Evolutionary conservation across 768 basidiomycete genomes (phyloP).

Genomic region (Lyophyllum decastes): DNA sequence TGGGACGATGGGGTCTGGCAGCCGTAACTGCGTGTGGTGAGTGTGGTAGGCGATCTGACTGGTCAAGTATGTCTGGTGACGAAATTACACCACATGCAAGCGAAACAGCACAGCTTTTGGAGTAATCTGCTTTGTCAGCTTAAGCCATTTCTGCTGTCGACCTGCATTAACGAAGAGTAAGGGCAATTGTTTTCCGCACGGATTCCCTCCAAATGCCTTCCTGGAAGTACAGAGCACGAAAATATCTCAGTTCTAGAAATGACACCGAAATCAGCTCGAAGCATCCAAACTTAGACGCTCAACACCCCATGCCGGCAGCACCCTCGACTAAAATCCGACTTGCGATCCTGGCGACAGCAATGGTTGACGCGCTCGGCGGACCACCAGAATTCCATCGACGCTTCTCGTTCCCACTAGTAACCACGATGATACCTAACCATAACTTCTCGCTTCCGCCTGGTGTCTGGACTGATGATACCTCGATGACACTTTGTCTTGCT

Average conservation of each 20-base stretch:
- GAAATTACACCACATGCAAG: no score
- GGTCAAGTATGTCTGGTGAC: no score
- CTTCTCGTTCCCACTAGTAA: constrained; percentile 36
- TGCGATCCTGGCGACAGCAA: constrained; percentile 39
- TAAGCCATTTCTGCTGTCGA: not conserved
- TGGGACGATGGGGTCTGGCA: no score
- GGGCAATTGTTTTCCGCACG: no score
- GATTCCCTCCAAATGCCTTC: not conserved
- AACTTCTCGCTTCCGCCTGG: constrained; percentile 38
- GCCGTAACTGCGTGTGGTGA: no score
- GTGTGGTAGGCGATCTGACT: no score
- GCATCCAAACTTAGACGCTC: constrained; percentile 8
- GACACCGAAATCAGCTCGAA: not conserved
- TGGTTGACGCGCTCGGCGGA: constrained; percentile 48
- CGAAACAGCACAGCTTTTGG: no score
- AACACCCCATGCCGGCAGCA: constrained; percentile 27
- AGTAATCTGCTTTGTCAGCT: not conserved
- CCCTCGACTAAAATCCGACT: constrained; percentile 38
- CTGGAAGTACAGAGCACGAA: not conserved
- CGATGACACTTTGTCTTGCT: constrained; percentile 47
- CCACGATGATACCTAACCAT: constrained; percentile 37
- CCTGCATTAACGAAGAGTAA: no score
- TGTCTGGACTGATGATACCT: constrained; percentile 52
- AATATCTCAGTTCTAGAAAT: not conserved
- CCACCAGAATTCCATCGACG: constrained; percentile 43